Conservation (phyloP, 192 early-diverging fungal genomes). For the Coemansia sp. region DNA sequence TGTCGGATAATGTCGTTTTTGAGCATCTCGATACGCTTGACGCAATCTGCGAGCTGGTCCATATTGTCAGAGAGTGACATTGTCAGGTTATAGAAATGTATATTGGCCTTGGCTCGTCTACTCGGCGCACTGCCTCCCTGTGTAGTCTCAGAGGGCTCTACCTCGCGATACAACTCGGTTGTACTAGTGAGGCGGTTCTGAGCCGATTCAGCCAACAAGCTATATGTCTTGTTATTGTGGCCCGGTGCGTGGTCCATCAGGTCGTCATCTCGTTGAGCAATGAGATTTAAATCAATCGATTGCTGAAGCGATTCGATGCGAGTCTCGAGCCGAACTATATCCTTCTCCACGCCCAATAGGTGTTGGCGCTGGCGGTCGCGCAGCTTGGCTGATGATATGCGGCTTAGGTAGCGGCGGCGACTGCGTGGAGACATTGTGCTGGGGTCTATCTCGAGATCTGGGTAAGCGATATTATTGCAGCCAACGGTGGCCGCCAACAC, state of each 20-base stretch:
- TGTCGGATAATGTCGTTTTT: conserved; percentile 20
- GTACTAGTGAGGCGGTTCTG: background rate
- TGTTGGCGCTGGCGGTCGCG: conserved; percentile 46
- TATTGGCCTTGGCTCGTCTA: background rate
- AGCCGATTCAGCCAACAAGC: background rate
- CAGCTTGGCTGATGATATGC: conserved; percentile 44
- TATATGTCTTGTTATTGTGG: background rate
- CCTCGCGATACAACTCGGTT: background rate
- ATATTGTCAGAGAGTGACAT: conserved; percentile 21
- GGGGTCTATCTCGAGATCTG: conserved; percentile 4
- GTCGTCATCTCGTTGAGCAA: background rate
- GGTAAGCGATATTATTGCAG: background rate
- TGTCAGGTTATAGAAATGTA: conserved; percentile 4
- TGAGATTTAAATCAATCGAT: background rate
- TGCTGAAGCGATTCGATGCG: conserved; percentile 24
- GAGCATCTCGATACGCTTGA: conserved; percentile 32
- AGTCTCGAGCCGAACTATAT: conserved; percentile 27
- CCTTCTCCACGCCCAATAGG: conserved; percentile 12
- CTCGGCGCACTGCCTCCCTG: background rate
- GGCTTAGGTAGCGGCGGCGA: conserved; percentile 48
- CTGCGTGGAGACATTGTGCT: conserved; percentile 38
- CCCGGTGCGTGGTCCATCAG: background rate
- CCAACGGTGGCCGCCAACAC: background rate
- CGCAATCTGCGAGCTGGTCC: conserved; percentile 24
- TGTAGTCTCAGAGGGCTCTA: background rate